phyloP scores from a whole-genome alignment of 2,329 filamentous ascomycete species.

The Aureobasidium namibiae region DNA sequence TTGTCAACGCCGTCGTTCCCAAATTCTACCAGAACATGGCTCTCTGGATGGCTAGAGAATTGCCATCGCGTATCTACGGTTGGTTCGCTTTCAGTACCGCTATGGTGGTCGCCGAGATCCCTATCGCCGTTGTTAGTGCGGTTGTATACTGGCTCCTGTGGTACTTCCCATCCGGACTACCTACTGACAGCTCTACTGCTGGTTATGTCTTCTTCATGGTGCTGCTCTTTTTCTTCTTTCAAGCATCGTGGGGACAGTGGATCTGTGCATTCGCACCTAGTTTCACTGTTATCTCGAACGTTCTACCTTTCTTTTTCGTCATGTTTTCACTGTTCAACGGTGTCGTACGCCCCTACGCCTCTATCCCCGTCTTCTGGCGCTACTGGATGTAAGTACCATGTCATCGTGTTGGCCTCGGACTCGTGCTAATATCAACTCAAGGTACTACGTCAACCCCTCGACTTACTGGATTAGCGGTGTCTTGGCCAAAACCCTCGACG shows the following conservation, averaged over 20 bases:
- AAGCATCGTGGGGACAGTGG: slow-evolving; percentile 29
- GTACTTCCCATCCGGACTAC: slow-evolving; percentile 69
- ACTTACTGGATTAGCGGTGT: slow-evolving; percentile 68
- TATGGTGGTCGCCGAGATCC: slow-evolving; percentile 65
- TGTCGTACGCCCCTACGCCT: slow-evolving; percentile 59
- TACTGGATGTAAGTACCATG: slow-evolving; percentile 58
- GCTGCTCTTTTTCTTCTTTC: slow-evolving; percentile 69
- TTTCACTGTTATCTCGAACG: slow-evolving; percentile 70
- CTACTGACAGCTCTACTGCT: slow-evolving; percentile 53
- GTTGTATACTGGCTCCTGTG: slow-evolving; percentile 66
- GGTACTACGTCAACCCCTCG: slow-evolving; percentile 43
- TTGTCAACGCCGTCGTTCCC: slow-evolving; percentile 67
- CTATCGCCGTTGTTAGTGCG: slow-evolving; percentile 55
- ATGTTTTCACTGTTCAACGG: slow-evolving; percentile 72
- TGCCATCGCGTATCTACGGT: slow-evolving; percentile 66
- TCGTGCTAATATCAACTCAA: not conserved
- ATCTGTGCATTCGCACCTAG: slow-evolving; percentile 73
- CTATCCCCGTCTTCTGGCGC: slow-evolving; percentile 61
- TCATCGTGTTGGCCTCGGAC: not conserved
- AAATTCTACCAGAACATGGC: slow-evolving; percentile 68
- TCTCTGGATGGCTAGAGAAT: slow-evolving; percentile 66
- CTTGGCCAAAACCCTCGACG: slow-evolving; percentile 53
- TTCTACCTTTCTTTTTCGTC: slow-evolving; percentile 74
- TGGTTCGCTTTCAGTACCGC: slow-evolving; percentile 71
- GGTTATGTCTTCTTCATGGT: slow-evolving; percentile 76